Evolutionary conservation across 306 rosid species (phyloP).

Genomic region (Abrus pulchellus): DNA sequence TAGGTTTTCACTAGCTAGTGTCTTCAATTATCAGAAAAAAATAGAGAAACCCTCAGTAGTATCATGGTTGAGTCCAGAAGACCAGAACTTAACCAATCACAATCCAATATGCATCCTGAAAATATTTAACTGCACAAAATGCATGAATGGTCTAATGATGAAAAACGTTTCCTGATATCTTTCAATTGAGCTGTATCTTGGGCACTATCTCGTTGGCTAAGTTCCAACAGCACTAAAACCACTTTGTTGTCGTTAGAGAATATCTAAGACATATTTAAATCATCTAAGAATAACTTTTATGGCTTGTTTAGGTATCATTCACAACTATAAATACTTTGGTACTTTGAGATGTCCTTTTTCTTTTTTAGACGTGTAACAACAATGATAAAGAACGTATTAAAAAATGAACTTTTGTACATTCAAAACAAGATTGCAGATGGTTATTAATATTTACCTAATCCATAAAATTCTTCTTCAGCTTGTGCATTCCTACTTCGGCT

Average conservation of each 20-base stretch:
- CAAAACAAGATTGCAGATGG: slow-evolving; percentile 24
- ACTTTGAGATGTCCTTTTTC: slow-evolving; percentile 6
- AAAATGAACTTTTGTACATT: slow-evolving; percentile 22
- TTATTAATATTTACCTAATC: slow-evolving; percentile 69
- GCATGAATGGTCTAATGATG: not conserved
- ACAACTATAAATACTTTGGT: slow-evolving; percentile 8
- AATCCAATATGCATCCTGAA: slow-evolving; percentile 10
- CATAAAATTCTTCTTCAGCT: slow-evolving; percentile 86
- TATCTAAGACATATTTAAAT: not conserved
- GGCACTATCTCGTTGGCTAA: not conserved
- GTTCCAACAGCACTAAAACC: slow-evolving; percentile 23
- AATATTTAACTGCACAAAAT: slow-evolving; percentile 26
- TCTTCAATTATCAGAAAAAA: slow-evolving; percentile 23
- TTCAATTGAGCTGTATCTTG: not conserved
- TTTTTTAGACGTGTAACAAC: slow-evolving; percentile 16
- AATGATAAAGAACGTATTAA: slow-evolving; percentile 16
- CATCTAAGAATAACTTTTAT: not conserved
- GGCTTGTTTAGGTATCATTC: not conserved
- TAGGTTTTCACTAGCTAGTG: not conserved
- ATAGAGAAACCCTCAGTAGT: not conserved
- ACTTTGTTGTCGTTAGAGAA: slow-evolving; percentile 3
- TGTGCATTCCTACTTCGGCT: slow-evolving; percentile 61
- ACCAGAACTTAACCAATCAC: slow-evolving; percentile 5
- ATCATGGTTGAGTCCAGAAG: slow-evolving; percentile 18
- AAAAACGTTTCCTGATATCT: slow-evolving; percentile 2